phyloP scores from a whole-genome alignment of 106 monocot genomes.

The Dioscorea alata region DNA sequence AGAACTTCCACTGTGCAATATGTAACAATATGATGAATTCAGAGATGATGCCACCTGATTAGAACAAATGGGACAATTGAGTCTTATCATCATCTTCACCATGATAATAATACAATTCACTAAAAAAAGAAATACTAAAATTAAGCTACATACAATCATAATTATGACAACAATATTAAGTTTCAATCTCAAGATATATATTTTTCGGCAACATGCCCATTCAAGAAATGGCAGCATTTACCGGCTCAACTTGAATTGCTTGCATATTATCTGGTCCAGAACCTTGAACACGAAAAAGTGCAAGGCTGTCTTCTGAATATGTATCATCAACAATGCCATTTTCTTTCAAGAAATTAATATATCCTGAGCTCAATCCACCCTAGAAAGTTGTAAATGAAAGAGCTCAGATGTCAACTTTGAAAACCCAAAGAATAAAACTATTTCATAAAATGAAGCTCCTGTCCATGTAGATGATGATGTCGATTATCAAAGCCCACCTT shows the following conservation, averaged over 20 bases:
- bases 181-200: background rate
- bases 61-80: slow-evolving; percentile 1
- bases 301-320: slow-evolving; percentile 72
- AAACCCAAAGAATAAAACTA: no score
- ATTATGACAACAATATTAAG: no score
- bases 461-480: background rate
- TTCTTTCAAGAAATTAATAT: slow-evolving; percentile 65
- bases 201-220: no score
- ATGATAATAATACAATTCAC: no score
- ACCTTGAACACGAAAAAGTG: slow-evolving; percentile 91
- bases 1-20: slow-evolving; percentile 64
- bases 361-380: slow-evolving; percentile 93
- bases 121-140: no score
- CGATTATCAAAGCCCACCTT: slow-evolving; percentile 43
- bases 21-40: slow-evolving; percentile 91
- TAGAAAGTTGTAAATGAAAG: slow-evolving; percentile 20
- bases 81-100: no score
- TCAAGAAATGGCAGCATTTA: slow-evolving; percentile 17
- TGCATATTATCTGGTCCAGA: slow-evolving; percentile 97
- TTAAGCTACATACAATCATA: no score
- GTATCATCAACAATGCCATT: slow-evolving; percentile 57
- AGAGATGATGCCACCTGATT: slow-evolving; percentile 78
- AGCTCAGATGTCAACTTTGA: background rate
- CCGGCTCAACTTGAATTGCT: slow-evolving; percentile 92
- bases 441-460: no score